Evolutionary conservation across 2,329 filamentous ascomycete species (phyloP).

Genomic region (Xylariaceae sp.): DNA sequence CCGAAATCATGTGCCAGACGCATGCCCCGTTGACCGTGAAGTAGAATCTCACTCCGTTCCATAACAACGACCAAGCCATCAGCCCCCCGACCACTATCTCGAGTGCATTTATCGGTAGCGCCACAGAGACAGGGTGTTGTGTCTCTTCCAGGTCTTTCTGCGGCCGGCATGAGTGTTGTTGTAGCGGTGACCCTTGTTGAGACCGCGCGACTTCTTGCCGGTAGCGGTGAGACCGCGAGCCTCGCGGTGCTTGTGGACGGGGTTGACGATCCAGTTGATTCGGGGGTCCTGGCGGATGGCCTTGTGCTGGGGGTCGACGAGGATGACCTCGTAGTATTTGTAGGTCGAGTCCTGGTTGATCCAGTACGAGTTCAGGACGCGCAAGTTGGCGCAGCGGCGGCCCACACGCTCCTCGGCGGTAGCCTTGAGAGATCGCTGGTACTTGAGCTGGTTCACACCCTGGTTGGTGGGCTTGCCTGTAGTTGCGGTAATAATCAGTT

Average conservation of each 20-base stretch:
- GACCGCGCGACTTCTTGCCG: conserved; percentile 99
- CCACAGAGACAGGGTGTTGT: conserved; percentile 99
- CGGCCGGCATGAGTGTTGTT: conserved; percentile 97
- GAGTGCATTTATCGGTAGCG: conserved; percentile 77
- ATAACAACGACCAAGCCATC: conserved; percentile 34
- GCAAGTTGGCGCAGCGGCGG: conserved; percentile 97
- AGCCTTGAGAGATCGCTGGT: conserved; percentile 97
- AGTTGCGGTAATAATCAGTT: conserved; percentile 20
- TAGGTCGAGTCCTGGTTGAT: conserved; percentile 99
- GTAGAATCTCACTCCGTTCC: conserved; percentile 36
- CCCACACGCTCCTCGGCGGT: conserved; percentile 99
- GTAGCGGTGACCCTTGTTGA: conserved; percentile 99
- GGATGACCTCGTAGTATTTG: conserved; percentile 99
- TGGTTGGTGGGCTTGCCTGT: conserved; percentile 99
- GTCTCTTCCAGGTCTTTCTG: conserved; percentile 99
- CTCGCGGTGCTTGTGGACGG: conserved; percentile 99
- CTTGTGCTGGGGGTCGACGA: conserved; percentile 99
- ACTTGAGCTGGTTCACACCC: conserved; percentile 99
- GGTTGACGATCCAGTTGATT: conserved; percentile 99
- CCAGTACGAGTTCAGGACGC: conserved; percentile 99
- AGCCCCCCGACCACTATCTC: conserved; percentile 19
- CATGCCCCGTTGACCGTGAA: conserved; percentile 36
- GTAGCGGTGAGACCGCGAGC: conserved; percentile 94
- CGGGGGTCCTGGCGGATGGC: conserved; percentile 97
- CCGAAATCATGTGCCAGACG: conserved; percentile 37